A percentile compares a stretch with the other conserved stretches of the same genome.
Evolutionary conservation across 2,329 filamentous ascomycete genomes (phyloP).

Genomic region (Graphiopsis chlorocephala): DNA sequence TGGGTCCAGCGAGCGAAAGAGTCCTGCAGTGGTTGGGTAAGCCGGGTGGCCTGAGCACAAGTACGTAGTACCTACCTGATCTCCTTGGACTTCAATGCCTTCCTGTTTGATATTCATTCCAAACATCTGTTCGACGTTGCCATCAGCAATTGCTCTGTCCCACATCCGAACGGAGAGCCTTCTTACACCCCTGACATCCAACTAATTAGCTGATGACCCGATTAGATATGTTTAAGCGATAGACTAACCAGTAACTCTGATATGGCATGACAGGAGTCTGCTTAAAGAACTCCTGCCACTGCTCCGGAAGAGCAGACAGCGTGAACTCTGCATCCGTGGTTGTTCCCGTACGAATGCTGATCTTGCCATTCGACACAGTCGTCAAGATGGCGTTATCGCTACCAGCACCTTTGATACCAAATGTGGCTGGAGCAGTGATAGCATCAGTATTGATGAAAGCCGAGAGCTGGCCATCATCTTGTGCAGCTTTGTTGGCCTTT

Average conservation of each 20-base stretch:
- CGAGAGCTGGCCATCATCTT: constrained; percentile 30
- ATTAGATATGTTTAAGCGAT: not conserved
- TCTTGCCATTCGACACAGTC: constrained; percentile 31
- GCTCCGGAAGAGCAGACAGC: constrained; percentile 43
- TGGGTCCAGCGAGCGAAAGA: constrained; percentile 46
- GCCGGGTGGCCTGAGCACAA: not conserved
- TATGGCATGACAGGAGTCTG: constrained; percentile 43
- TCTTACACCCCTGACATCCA: constrained; percentile 13
- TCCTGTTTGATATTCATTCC: constrained; percentile 50
- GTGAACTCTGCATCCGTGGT: constrained; percentile 34
- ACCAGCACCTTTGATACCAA: constrained; percentile 34
- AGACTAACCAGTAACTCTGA: constrained; percentile 45
- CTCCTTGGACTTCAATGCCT: constrained; percentile 47
- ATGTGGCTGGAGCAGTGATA: constrained; percentile 29
- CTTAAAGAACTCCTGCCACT: constrained; percentile 49
- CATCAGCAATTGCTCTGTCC: constrained; percentile 13
- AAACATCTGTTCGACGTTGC: constrained; percentile 28
- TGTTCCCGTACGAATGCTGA: constrained; percentile 26
- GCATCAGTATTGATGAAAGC: constrained; percentile 33
- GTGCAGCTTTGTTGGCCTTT: constrained; percentile 29
- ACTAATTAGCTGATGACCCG: not conserved
- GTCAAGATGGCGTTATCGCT: constrained; percentile 29
- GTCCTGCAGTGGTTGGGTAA: constrained; percentile 17
- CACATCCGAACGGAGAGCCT: constrained; percentile 3
- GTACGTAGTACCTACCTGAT: constrained; percentile 31